Conservation (phyloP, 2,329 filamentous ascomycete species). For the Aspergillus sp. region DNA sequence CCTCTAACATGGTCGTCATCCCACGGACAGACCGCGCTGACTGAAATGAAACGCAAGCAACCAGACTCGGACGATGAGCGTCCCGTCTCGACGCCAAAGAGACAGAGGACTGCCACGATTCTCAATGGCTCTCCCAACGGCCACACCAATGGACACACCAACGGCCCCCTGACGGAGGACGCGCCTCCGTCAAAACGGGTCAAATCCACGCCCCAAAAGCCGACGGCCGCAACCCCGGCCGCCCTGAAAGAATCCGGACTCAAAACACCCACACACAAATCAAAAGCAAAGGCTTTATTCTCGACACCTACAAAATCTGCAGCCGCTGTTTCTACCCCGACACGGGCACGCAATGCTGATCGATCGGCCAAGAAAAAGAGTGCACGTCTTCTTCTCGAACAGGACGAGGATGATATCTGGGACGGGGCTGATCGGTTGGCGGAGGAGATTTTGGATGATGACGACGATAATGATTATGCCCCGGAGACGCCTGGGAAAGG, state of each 20-base stretch:
- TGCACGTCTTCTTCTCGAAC: slow-evolving; percentile 71
- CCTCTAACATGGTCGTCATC: slow-evolving; percentile 13
- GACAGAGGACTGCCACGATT: slow-evolving; percentile 28
- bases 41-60: slow-evolving; percentile 45
- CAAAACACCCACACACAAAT: slow-evolving; percentile 38
- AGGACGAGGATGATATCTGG: slow-evolving; percentile 64
- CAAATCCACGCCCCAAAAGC: slow-evolving; percentile 34
- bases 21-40: slow-evolving; percentile 17
- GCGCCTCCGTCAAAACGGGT: slow-evolving; percentile 24
- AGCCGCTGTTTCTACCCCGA: slow-evolving; percentile 52
- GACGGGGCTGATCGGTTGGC: slow-evolving; percentile 67
- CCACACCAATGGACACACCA: slow-evolving; percentile 20
- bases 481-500: slow-evolving; percentile 21
- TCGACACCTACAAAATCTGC: slow-evolving; percentile 38
- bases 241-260: slow-evolving; percentile 34
- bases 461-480: slow-evolving; percentile 21
- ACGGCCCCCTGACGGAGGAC: slow-evolving; percentile 24
- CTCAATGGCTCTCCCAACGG: slow-evolving; percentile 28
- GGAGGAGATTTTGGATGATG: slow-evolving; percentile 62
- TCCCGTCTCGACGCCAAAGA: slow-evolving; percentile 39
- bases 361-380: slow-evolving; percentile 86
- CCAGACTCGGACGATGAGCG: slow-evolving; percentile 36
- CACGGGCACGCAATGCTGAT: slow-evolving; percentile 69
- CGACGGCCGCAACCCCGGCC: slow-evolving; percentile 24
- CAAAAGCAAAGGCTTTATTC: slow-evolving; percentile 38